Conservation (phyloP, 352 stramenopile species). For the Globisporangium echinulatum region DNA sequence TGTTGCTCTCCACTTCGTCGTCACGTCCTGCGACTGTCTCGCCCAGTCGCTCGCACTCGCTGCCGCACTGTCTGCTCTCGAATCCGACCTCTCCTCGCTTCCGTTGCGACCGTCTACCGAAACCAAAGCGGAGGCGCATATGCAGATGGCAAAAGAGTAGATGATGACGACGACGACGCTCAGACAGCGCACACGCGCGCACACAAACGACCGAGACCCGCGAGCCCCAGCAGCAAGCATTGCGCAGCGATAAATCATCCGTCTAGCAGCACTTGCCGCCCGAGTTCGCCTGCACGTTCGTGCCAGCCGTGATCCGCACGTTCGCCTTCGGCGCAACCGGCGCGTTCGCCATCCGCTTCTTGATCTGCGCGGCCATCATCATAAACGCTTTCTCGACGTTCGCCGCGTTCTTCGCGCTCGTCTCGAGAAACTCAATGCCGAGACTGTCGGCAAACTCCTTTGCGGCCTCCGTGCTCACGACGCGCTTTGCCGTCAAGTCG, state of each 20-base stretch:
- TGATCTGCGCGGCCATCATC: conserved; percentile 91
- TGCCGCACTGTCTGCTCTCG: no score
- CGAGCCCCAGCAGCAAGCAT: not conserved
- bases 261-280: conserved; percentile 83
- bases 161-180: conserved; percentile 5
- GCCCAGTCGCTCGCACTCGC: not conserved
- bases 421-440: conserved; percentile 87
- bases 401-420: conserved; percentile 83
- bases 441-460: conserved; percentile 88
- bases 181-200: not conserved
- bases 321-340: conserved; percentile 62
- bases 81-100: not conserved
- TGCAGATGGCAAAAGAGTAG: conserved; percentile 7
- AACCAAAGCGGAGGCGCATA: conserved; percentile 7
- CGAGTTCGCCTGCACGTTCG: conserved; percentile 59
- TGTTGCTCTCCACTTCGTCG: no score
- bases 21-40: not conserved
- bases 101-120: conserved; percentile 12
- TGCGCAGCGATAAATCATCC: conserved; percentile 33
- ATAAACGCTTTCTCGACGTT: conserved; percentile 91
- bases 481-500: conserved; percentile 92
- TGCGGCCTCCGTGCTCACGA: conserved; percentile 91
- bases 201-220: not conserved
- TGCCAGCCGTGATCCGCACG: conserved; percentile 54
- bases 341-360: conserved; percentile 87